Base-by-base conservation (phyloP, 345 rosid species). In the Barbarea vulgaris region DNA sequence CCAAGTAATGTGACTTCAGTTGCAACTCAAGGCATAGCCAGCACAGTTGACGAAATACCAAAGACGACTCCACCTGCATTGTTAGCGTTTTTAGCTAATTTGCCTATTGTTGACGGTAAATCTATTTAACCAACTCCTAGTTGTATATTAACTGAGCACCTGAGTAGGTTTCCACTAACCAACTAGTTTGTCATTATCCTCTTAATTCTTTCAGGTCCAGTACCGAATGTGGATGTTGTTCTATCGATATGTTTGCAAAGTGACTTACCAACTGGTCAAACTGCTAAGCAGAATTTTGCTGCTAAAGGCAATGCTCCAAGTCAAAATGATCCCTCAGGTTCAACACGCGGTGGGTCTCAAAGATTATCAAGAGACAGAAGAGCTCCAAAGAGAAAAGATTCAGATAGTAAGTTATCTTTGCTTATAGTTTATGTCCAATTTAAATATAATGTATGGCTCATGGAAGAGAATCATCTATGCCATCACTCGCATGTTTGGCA, bases 201-300 rank as follows among this genome's bases (percentile, higher is more conserved):
- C 69, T 50, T 48, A 60, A 53, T 28, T 57, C n/a, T 69, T 79
- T 25, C 73, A 91, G 97, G 97, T 81, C 96, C 97, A 37, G 72
- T 81, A 21, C 96, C 96, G 42, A 86, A 86, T 50, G 95, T 85
- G 60, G 97, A 91, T 79, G 80, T 94, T 44, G 87, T 94, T 30
- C 68, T 94, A 63, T 94, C 97, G 15, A 88, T 94, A 68, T 91
- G 96, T 81, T 78, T 94, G 84, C 95, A 94, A 83, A 90, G 88
- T 63, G 88, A 87, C 77, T 57, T 88, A 53, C 88, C 88, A 9
- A 74, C 70, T 21, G 84, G 59, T 47, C 85, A 79, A 75, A 37
- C 56, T 47, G 86, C 83, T 27, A 91, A 87, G 75, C 62, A 81
- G 15, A 82, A 72, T 39, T 78, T 77, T 37, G 55, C 77, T 17